Conservation (phyloP, 1,139 yeast species). For the Yamadazyma spencermartinsiae region DNA sequence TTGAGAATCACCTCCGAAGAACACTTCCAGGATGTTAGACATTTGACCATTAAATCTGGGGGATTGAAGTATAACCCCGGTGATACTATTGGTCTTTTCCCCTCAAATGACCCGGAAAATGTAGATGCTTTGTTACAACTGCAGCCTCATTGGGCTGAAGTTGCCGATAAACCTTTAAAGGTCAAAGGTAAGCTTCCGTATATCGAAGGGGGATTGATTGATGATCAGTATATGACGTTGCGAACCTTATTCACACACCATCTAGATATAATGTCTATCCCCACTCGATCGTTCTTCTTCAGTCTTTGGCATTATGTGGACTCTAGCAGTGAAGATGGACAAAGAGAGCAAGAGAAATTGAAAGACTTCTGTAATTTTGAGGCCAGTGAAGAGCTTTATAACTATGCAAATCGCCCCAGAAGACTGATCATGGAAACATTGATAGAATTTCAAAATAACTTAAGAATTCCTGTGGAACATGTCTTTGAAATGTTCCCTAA, state of each 20-base stretch:
- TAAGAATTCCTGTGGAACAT: constrained; percentile 72
- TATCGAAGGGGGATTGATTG: constrained; percentile 61
- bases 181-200: constrained; percentile 30
- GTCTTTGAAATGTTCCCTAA: constrained; percentile 75
- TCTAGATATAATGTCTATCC: constrained; percentile 78
- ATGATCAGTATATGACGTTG: constrained; percentile 52
- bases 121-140: constrained; percentile 66
- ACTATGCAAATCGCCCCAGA: constrained; percentile 89
- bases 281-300: constrained; percentile 78
- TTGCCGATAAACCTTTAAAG: constrained; percentile 59
- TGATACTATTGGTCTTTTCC: constrained; percentile 76
- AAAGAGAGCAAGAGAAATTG: constrained; percentile 71
- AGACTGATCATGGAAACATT: constrained; percentile 83
- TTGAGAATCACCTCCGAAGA: constrained; percentile 60
- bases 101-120: constrained; percentile 62
- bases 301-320: constrained; percentile 71
- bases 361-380: constrained; percentile 72
- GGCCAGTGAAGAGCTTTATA: constrained; percentile 76
- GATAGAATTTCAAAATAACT: constrained; percentile 69
- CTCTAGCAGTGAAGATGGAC: constrained; percentile 42
- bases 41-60: constrained; percentile 44
- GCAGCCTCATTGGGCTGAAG: constrained; percentile 68
- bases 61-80: constrained; percentile 62
- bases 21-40: constrained; percentile 92
- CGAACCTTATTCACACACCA: constrained; percentile 76